Evolutionary conservation across 495 filamentous ascomycete species (phyloP).

Genomic region (Apodospora peruviana): DNA sequence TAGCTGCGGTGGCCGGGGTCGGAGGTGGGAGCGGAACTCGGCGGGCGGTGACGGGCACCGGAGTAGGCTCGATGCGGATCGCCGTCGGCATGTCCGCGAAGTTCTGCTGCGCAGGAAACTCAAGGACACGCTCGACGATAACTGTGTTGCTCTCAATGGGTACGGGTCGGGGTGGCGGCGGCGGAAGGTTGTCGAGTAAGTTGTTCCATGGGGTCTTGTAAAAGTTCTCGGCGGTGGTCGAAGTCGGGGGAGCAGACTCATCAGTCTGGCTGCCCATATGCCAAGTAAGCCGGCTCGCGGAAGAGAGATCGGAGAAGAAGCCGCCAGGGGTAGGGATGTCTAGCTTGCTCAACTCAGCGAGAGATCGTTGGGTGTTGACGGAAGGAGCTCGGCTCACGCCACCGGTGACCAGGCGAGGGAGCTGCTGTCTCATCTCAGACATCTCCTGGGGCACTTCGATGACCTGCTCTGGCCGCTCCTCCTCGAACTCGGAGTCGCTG

Average conservation of each 20-base stretch:
- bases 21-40: constrained; percentile 18
- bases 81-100: constrained; percentile 66
- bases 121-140: constrained; percentile 64
- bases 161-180: constrained; percentile 26
- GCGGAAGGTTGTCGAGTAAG: constrained; percentile 17
- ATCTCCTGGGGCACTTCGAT: constrained; percentile 42
- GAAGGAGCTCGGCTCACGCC: constrained; percentile 24
- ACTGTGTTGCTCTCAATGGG: constrained; percentile 27
- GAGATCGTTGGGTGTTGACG: constrained; percentile 37
- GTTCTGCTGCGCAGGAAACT: constrained; percentile 43
- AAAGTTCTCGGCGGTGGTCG: constrained; percentile 76
- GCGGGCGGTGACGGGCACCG: constrained; percentile 24
- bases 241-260: constrained; percentile 55
- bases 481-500: constrained; percentile 44
- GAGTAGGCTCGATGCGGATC: constrained; percentile 27
- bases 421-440: constrained; percentile 32
- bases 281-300: constrained; percentile 74
- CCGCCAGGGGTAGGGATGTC: constrained; percentile 85
- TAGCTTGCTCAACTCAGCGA: constrained; percentile 57
- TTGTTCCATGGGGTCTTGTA: constrained; percentile 71
- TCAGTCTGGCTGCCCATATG: constrained; percentile 40
- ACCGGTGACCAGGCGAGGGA: constrained; percentile 35
- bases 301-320: constrained; percentile 79
- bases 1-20: constrained; percentile 22
- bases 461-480: constrained; percentile 47